Percentiles rank a stretch among this genome's conserved stretches.
phyloP scores from a whole-genome alignment of 179 eudicot genomes.

The Silene noctiflora region DNA sequence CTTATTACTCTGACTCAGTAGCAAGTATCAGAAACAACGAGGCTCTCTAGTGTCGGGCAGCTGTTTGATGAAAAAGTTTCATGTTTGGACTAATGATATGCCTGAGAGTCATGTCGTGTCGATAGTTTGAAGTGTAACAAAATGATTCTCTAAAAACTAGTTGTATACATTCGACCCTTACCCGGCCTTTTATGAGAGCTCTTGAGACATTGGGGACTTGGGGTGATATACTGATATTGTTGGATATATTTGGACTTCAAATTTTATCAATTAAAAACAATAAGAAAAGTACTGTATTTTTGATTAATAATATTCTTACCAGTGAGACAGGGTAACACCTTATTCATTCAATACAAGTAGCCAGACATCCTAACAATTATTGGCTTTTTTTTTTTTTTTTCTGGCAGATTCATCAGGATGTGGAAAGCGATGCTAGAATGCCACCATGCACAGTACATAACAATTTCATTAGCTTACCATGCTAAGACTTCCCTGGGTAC shows the following conservation, averaged over 20 bases:
- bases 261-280: not conserved
- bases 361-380: not conserved
- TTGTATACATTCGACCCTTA: no score
- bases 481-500: slow-evolving; percentile 48
- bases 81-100: no score
- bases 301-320: not conserved
- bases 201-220: no score
- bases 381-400: not conserved
- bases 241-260: not conserved
- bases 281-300: no score
- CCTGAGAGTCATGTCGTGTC: no score
- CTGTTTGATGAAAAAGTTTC: no score
- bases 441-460: slow-evolving; percentile 92
- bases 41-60: no score
- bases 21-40: no score
- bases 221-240: not conserved
- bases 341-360: not conserved
- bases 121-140: no score
- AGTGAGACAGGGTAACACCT: not conserved
- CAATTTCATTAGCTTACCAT: slow-evolving; percentile 91
- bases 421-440: slow-evolving; percentile 97
- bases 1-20: no score
- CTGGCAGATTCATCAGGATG: slow-evolving; percentile 79
- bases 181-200: no score
- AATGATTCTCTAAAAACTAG: no score